Evolutionary conservation across 371 early-diverging fungal genomes (phyloP), one percentile per base, ranked within the genome.

Genomic region (Haplosporangium sp.): DNA sequence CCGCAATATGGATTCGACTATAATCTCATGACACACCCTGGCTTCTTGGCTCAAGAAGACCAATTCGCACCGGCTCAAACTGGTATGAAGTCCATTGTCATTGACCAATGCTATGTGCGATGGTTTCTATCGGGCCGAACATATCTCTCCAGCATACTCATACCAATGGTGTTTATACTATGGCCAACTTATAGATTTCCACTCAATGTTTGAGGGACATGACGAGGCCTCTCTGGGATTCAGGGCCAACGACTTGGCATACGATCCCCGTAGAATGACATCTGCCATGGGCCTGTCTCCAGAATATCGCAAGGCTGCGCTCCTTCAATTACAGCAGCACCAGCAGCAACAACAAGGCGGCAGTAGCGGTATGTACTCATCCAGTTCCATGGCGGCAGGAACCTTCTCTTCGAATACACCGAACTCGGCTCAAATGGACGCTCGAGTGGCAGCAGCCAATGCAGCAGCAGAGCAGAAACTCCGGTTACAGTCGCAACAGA

Each of bases 401-500:
- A 63, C 77, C 0, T 66, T 66, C 36, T 38, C 64, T 13, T 47
- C 62, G 54, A 63, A 51, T 23, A 62, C 76, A 2, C 77, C 77
- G 20, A 67, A 48, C 40, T 11, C 67, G 53, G 47, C 53, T 2
- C 72, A 60, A 10, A 47, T 67, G 65, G 73, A 59, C 29, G 62
- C 70, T 37, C 82, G 77, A 29, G 64, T 65, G 7, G 68, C 69
- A 8, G 69, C 79, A 4, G 75, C 80, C 18, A 69, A 67, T 59
- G 75, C 72, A 46, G 62, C 73, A 5, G 77, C 74, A 1, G 88
- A 88, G 43, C 86, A 86, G 56, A 87, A 86, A 59, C 69, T 91
- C 40, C 86, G 87, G 56, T 69, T 87, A 38, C 87, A 89, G 67
- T 76, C 86, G 14, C 89, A 87, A 50, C 87, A 87, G 53, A 72